Evolutionary conservation across 768 basidiomycete genomes (phyloP).

Genomic region (Leucocoprinus leucothites): DNA sequence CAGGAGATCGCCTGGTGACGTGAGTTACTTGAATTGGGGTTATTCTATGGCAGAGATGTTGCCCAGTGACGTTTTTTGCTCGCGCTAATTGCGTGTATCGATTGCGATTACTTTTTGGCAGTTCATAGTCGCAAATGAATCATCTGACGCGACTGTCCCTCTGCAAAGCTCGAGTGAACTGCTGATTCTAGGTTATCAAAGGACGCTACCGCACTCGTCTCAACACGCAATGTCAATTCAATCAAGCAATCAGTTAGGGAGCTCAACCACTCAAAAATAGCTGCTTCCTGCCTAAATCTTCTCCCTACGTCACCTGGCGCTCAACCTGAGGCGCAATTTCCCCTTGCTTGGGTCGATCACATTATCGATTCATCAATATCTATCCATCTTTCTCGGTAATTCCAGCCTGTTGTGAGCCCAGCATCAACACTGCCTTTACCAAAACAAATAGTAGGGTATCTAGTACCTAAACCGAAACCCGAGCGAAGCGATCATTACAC

Average conservation of each 20-base stretch:
- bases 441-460: too few species aligned
- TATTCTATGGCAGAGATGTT: neutral
- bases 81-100: slow-evolving; percentile 1
- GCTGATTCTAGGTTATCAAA: slow-evolving; percentile 1
- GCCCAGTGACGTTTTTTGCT: slow-evolving; percentile 1
- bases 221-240: neutral
- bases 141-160: neutral
- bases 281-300: neutral
- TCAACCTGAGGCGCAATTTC: neutral
- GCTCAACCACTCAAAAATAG: neutral
- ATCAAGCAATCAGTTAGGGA: neutral
- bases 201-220: neutral
- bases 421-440: too few species aligned
- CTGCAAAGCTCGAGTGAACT: neutral
- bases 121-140: neutral
- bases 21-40: neutral
- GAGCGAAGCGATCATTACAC: too few species aligned
- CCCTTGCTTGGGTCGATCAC: neutral
- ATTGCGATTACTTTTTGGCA: neutral
- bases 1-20: neutral
- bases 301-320: slow-evolving; percentile 1
- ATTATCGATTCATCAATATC: neutral
- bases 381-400: neutral
- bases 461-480: too few species aligned
- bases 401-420: too few species aligned